These are phyloP conservation scores for Apostasia shenzhenica DNA, from an alignment of 106 monocot species.

Conservation along the genomic window DNA sequence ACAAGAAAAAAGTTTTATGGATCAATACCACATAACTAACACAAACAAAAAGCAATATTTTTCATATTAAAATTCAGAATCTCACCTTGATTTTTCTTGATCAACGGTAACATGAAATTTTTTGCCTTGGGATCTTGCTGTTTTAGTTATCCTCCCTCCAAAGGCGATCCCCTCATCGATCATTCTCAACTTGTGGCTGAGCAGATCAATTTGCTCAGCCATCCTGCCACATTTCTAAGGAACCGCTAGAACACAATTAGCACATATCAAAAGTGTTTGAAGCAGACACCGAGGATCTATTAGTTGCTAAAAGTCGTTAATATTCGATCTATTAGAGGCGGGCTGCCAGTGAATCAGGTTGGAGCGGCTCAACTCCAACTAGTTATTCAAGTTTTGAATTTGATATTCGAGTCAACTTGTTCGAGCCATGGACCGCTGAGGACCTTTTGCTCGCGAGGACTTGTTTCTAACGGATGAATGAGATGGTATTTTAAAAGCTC, in stretches of 20 bases:
- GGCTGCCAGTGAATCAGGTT: no score
- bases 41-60: neutral
- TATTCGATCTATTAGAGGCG: neutral
- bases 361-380: no score
- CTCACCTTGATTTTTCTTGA: conserved; percentile 81
- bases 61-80: neutral
- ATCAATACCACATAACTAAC: neutral
- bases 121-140: conserved; percentile 76
- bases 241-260: neutral
- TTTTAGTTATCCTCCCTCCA: conserved; percentile 88
- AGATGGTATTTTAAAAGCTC: no score
- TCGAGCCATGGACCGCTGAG: no score
- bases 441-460: no score
- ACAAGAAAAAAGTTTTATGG: neutral
- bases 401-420: no score
- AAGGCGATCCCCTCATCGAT: conserved; percentile 79
- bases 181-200: conserved; percentile 64
- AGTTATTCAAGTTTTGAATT: no score
- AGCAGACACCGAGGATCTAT: no score
- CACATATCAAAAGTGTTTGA: no score
- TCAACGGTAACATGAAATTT: conserved; percentile 94
- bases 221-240: conserved; percentile 81
- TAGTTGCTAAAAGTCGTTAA: neutral
- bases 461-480: no score
- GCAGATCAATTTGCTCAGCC: conserved; percentile 74